Base-by-base conservation (phyloP, 345 rosid genomes). In the Toxicodendron radicans region DNA sequence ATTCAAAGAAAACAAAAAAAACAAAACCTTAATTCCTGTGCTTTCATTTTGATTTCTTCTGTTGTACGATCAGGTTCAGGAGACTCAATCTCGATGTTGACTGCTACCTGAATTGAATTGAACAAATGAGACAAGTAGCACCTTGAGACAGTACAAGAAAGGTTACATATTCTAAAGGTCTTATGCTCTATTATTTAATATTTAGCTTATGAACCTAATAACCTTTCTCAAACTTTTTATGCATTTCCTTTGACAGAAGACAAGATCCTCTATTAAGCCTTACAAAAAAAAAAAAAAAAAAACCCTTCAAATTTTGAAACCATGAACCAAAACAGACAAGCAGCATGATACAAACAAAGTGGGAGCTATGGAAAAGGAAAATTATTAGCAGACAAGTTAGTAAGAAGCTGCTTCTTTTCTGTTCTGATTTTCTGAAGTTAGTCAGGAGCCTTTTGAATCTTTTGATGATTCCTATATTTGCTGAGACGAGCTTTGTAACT, bases 41-140 rank as follows among this genome's bases (percentile, higher is more conserved):
- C 85, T 79, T 86, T 85, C 66, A 70, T 79, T 68, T 82, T 83
- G 71, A 70, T 78, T 76, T 78, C 93, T 74, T 88, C 92, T 49
- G 76, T 76, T 30, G 62, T 51, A 57, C 68, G 69, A 66, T 66
- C 77, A 57, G 88, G 88, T 63, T 62, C 82, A 60, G 91, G 83
- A 78, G 89, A 83, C 58, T 87, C 86, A 62, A 94, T 87, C 78
- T 85, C 97, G 69, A 94, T 74, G 78, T 89, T 84, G 53, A 89
- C 72, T 48, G 84, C 92, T 65, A 86, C 83, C 97, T 94, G 83
- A 56, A 76, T 70, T 63, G 54, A 73, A 79, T 17, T 33, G 64
- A 64, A 66, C 46, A 64, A 49, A 64, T 33, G 33, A 76, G 75
- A 64, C 17, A 71, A 78, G 32, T 48, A 69, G 57, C 18, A 21